Evolutionary conservation across 306 rosid species (phyloP).

Genomic region (Hippophae rhamnoides): DNA sequence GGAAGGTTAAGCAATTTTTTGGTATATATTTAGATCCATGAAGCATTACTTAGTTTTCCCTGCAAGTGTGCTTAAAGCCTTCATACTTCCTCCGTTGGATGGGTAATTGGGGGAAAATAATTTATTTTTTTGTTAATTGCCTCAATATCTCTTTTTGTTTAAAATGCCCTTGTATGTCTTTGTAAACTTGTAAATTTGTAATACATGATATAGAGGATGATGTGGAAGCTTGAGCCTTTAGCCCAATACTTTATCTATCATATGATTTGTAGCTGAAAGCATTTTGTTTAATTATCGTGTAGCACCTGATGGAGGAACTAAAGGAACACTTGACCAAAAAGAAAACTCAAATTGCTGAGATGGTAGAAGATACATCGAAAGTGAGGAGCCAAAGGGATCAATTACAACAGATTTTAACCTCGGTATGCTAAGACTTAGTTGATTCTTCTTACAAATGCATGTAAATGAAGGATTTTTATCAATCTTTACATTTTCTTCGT

Average conservation of each 20-base stretch:
- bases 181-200: not conserved
- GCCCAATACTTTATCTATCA: not conserved
- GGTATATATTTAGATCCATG: no score
- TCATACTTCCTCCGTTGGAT: not conserved
- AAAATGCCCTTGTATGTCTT: not conserved
- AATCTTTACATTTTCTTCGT: not conserved
- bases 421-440: constrained; percentile 40
- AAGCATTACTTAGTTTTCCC: no score
- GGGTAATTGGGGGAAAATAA: not conserved
- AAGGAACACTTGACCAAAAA: constrained; percentile 31
- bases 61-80: not conserved
- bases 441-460: constrained; percentile 8
- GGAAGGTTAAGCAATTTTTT: no score
- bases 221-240: constrained; percentile 4
- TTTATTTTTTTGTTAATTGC: not conserved
- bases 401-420: constrained; percentile 40
- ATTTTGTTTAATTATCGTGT: constrained; percentile 15
- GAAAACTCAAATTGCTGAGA: constrained; percentile 42
- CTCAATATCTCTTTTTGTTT: not conserved
- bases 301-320: constrained; percentile 43
- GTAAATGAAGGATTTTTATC: constrained; percentile 13
- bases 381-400: constrained; percentile 55
- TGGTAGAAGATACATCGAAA: constrained; percentile 64
- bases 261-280: constrained; percentile 2
- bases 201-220: constrained; percentile 5